Conservation (phyloP, 306 rosid species). For the Castanea sativa region DNA sequence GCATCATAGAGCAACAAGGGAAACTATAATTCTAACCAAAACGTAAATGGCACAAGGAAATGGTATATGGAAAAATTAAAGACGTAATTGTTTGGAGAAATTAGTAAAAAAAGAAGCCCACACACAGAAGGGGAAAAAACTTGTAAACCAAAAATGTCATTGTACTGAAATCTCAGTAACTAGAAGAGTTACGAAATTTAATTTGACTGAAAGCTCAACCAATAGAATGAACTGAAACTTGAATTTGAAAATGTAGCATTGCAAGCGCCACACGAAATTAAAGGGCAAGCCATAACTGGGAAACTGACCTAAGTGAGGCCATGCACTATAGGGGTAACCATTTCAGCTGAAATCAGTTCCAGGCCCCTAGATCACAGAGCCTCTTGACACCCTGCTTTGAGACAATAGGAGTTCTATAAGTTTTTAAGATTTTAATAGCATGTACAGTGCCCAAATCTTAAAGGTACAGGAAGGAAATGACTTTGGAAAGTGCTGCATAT, state of each 20-base stretch:
- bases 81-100: conserved; percentile 17
- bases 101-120: conserved; percentile 16
- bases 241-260: conserved; percentile 50
- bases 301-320: conserved; percentile 94
- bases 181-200: conserved; percentile 35
- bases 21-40: conserved; percentile 3
- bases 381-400: conserved; percentile 97
- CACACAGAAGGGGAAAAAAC: conserved; percentile 12
- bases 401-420: conserved; percentile 90
- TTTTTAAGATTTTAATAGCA: conserved; percentile 42
- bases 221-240: conserved; percentile 39
- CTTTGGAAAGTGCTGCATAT: conserved; percentile 41
- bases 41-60: conserved; percentile 24
- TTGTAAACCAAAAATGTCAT: background rate
- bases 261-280: conserved; percentile 57
- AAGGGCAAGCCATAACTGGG: conserved; percentile 62
- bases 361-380: conserved; percentile 94
- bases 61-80: conserved; percentile 11
- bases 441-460: conserved; percentile 55
- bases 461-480: conserved; percentile 57
- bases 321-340: conserved; percentile 87
- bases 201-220: conserved; percentile 47
- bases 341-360: conserved; percentile 96
- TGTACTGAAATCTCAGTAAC: conserved; percentile 26
- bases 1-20: conserved; percentile 15